Evolutionary conservation across 768 basidiomycete genomes (phyloP).

Genomic region (Rhodotorula toruloides): DNA sequence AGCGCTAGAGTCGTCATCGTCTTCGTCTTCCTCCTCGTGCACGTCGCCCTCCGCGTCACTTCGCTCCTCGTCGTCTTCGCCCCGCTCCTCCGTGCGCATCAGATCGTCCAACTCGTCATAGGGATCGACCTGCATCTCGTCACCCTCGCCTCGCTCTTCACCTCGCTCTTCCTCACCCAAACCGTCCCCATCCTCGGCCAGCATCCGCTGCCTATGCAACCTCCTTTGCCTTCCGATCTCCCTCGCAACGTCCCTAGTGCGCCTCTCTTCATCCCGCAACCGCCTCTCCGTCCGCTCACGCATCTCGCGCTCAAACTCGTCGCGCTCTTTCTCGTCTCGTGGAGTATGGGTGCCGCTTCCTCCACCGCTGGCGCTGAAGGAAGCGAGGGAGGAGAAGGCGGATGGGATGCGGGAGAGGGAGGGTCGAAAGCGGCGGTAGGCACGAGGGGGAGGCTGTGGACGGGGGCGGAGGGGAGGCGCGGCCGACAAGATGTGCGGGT

Average conservation of each 20-base stretch:
- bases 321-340: conserved; percentile 10
- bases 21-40: background rate
- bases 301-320: conserved; percentile 19
- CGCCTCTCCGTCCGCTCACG: background rate
- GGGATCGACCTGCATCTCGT: background rate
- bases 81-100: background rate
- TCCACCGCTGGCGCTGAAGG: background rate
- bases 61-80: background rate
- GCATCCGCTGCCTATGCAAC: background rate
- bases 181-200: background rate
- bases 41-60: background rate
- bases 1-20: background rate
- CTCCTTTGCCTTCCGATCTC: background rate
- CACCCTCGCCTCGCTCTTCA: background rate
- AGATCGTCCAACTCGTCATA: background rate
- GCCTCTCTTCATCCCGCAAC: background rate
- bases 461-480: background rate
- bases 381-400: background rate
- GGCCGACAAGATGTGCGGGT: no score
- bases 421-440: background rate
- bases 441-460: conserved; percentile 3
- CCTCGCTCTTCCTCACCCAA: background rate
- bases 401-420: background rate
- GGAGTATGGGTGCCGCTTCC: conserved; percentile 5
- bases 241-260: background rate